Evolutionary conservation across 176 grass and related monocot species (phyloP).

Genomic region (Pontederia paniculata): DNA sequence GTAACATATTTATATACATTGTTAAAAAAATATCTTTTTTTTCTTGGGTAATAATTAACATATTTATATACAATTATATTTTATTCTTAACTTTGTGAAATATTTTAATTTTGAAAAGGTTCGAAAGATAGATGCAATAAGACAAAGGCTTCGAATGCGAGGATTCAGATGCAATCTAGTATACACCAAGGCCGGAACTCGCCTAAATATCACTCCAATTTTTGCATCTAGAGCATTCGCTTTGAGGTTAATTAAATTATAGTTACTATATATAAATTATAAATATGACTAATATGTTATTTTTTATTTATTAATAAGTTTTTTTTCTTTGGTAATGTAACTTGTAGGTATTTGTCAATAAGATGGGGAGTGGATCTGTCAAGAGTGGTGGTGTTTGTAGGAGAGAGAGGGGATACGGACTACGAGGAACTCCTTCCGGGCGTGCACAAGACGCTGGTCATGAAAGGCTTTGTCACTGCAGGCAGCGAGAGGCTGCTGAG

Average conservation of each 20-base stretch:
- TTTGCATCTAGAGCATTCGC: constrained; percentile 57
- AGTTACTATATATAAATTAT: neutral
- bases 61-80: too few species aligned
- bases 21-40: neutral
- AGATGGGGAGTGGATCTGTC: constrained; percentile 68
- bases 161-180: constrained; percentile 88
- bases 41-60: neutral
- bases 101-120: constrained; percentile 36
- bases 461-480: constrained; percentile 33
- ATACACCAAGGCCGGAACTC: constrained; percentile 51
- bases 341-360: constrained; percentile 58
- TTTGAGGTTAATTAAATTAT: constrained; percentile 33
- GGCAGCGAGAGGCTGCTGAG: constrained; percentile 68
- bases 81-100: too few species aligned
- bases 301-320: neutral
- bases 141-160: constrained; percentile 67
- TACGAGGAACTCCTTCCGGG: constrained; percentile 62
- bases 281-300: neutral
- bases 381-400: constrained; percentile 52
- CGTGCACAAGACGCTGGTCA: constrained; percentile 52
- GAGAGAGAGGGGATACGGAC: constrained; percentile 86
- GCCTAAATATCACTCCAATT: constrained; percentile 77
- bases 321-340: too few species aligned
- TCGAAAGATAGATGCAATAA: constrained; percentile 53
- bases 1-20: constrained; percentile 7